phyloP scores from a whole-genome alignment of 2,329 filamentous ascomycete genomes.

The Plectosphaerella plurivora region DNA sequence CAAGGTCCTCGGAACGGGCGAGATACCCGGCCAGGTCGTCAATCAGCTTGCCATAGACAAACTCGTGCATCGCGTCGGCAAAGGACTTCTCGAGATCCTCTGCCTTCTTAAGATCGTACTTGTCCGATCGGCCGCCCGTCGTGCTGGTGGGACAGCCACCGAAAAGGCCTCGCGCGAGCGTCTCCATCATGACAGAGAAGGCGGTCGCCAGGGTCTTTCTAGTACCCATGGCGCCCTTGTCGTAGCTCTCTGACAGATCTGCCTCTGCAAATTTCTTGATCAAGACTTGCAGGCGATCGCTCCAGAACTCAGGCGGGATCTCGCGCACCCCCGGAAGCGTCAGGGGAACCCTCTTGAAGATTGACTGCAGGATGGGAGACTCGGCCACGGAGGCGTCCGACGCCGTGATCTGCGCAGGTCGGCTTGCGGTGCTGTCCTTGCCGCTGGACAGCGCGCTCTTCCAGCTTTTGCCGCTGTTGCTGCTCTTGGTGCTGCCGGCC shows the following conservation, averaged over 20 bases:
- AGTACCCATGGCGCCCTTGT: slow-evolving; percentile 70
- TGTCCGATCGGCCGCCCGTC: slow-evolving; percentile 12
- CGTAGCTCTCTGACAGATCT: slow-evolving; percentile 75
- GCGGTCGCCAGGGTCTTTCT: slow-evolving; percentile 73
- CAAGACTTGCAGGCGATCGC: slow-evolving; percentile 53
- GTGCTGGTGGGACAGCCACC: slow-evolving; percentile 46
- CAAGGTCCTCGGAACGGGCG: slow-evolving; percentile 56
- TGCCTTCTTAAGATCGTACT: slow-evolving; percentile 56
- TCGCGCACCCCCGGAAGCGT: slow-evolving; percentile 62
- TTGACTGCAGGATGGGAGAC: slow-evolving; percentile 63
- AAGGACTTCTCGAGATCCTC: slow-evolving; percentile 60
- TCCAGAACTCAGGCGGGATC: slow-evolving; percentile 62
- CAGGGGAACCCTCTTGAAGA: slow-evolving; percentile 62
- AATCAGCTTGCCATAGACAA: slow-evolving; percentile 65
- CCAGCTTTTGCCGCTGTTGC: slow-evolving; percentile 4
- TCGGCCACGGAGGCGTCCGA: slow-evolving; percentile 33
- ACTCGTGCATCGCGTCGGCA: slow-evolving; percentile 59
- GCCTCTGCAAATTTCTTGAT: slow-evolving; percentile 60
- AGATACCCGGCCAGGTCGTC: slow-evolving; percentile 61
- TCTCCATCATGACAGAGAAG: slow-evolving; percentile 64
- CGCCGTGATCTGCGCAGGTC: not conserved
- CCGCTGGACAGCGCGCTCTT: slow-evolving; percentile 11
- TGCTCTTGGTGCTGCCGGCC: not conserved
- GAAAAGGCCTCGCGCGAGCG: slow-evolving; percentile 60
- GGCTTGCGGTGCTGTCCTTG: slow-evolving; percentile 17